Evolutionary conservation across 768 basidiomycete species (phyloP).

Genomic region (Termitomyces sp.): DNA sequence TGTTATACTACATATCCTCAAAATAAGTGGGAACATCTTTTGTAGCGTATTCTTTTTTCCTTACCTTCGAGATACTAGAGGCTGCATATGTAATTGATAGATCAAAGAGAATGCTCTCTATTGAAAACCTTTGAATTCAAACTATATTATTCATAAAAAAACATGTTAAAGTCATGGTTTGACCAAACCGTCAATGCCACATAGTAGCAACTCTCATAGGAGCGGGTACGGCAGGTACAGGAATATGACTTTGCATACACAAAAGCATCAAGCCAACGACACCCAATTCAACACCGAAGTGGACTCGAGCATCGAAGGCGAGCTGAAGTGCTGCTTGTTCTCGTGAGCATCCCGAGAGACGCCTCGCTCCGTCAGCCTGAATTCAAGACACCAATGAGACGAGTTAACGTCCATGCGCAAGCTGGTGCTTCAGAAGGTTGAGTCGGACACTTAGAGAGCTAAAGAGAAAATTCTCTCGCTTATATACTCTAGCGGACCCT

Average conservation of each 20-base stretch:
- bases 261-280: constrained; percentile 32
- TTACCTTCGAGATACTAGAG: not conserved
- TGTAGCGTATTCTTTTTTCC: not conserved
- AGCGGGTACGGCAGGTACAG: constrained; percentile 56
- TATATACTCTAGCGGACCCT: constrained; percentile 37
- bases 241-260: constrained; percentile 39
- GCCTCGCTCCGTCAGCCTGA: constrained; percentile 80
- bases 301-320: constrained; percentile 10
- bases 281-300: constrained; percentile 41
- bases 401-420: constrained; percentile 3
- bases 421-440: constrained; percentile 61
- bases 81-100: not conserved
- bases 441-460: constrained; percentile 36
- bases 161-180: constrained; percentile 80
- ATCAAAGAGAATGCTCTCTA: not conserved
- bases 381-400: constrained; percentile 51
- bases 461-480: not conserved
- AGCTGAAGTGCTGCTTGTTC: constrained; percentile 27
- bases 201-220: constrained; percentile 52
- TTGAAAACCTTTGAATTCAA: no score
- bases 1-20: not conserved
- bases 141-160: no score
- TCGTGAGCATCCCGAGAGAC: constrained; percentile 34
- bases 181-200: constrained; percentile 73
- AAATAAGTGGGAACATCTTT: not conserved